Percentiles rank a stretch among this genome's conserved stretches.
Evolutionary conservation across 805 yeast species (phyloP).

Genomic region (Lachancea mirantina): DNA sequence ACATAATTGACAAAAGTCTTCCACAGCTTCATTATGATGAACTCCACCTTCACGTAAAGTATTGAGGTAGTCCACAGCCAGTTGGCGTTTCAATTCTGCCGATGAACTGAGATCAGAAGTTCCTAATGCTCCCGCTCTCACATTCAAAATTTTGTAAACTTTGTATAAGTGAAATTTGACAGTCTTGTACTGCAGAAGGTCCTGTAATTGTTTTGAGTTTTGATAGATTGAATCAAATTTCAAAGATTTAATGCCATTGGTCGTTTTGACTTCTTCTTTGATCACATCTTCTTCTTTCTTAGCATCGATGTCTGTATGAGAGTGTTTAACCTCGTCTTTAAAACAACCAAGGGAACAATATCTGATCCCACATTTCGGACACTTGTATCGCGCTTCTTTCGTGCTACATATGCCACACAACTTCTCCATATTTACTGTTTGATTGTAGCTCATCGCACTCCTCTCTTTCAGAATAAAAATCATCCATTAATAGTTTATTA

Average conservation of each 20-base stretch:
- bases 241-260: constrained; percentile 13
- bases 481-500: background rate
- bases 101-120: constrained; percentile 18
- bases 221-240: constrained; percentile 30
- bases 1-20: constrained; percentile 46
- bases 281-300: background rate
- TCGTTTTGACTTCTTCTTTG: background rate
- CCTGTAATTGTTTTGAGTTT: constrained; percentile 36
- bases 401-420: constrained; percentile 23
- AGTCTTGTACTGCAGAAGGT: constrained; percentile 38
- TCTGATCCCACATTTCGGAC: constrained; percentile 40
- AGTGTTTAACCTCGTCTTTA: constrained; percentile 33
- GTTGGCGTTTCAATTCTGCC: constrained; percentile 37
- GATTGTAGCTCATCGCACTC: background rate
- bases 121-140: constrained; percentile 14
- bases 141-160: constrained; percentile 39
- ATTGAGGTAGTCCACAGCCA: constrained; percentile 51
- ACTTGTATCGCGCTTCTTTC: constrained; percentile 36
- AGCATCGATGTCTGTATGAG: constrained; percentile 5
- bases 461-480: constrained; percentile 1
- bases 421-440: background rate
- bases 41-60: constrained; percentile 51
- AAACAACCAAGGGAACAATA: constrained; percentile 58
- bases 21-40: constrained; percentile 55
- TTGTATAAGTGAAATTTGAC: constrained; percentile 51